Percentiles rank a stretch among this genome's conserved stretches.
Evolutionary conservation across 2,329 filamentous ascomycete species (phyloP).

Genomic region (Lanzia echinophila): DNA sequence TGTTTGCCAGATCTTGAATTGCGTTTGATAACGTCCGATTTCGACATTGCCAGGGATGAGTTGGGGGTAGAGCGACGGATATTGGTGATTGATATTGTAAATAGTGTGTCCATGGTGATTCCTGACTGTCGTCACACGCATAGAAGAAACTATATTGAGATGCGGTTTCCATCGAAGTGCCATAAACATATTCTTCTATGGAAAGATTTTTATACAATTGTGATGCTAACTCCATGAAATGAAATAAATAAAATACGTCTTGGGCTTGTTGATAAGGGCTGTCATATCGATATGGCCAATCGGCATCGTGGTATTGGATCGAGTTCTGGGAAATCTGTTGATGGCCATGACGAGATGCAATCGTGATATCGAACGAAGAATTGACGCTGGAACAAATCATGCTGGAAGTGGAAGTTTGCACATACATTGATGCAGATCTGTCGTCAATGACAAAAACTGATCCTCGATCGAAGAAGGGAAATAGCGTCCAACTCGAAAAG

Average conservation of each 20-base stretch:
- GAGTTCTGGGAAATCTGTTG: not conserved
- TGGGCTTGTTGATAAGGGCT: not conserved
- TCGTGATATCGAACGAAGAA: conserved; percentile 14
- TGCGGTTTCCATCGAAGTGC: not conserved
- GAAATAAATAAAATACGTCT: not conserved
- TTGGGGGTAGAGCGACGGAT: not conserved
- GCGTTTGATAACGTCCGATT: conserved; percentile 14
- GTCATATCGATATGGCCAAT: not conserved
- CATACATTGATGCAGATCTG: no score
- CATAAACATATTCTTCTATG: not conserved
- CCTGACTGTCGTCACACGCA: not conserved
- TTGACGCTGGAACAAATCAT: conserved; percentile 14
- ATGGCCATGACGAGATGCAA: conserved; percentile 7
- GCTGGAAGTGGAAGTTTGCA: conserved; percentile 8
- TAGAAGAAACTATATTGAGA: not conserved
- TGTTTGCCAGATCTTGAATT: conserved; percentile 20
- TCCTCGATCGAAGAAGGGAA: no score
- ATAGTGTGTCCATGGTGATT: not conserved
- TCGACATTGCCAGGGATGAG: conserved; percentile 14
- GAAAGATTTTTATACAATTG: not conserved
- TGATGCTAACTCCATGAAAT: not conserved
- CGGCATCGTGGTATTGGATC: not conserved
- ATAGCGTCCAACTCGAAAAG: no score
- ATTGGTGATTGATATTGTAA: not conserved
- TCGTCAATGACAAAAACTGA: no score